phyloP scores from a whole-genome alignment of 164 flowering plant genomes.

The Annona cherimola region DNA sequence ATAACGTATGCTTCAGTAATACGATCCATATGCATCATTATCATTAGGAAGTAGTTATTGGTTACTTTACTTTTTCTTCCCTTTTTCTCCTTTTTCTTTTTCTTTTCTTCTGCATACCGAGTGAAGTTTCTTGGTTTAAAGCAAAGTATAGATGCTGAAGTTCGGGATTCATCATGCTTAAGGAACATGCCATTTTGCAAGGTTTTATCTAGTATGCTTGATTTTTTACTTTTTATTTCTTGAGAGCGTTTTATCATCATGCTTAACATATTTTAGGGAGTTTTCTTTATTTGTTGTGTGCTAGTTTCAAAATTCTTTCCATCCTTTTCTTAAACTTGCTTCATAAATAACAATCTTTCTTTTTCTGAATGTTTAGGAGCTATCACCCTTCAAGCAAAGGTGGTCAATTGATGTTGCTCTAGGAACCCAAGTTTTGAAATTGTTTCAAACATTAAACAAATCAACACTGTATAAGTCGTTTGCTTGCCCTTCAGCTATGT shows the following conservation, averaged over 20 bases:
- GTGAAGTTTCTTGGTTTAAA: background rate
- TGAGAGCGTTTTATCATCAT: background rate
- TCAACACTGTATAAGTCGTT: background rate
- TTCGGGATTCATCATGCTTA: background rate
- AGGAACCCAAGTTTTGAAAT: slow-evolving; percentile 3
- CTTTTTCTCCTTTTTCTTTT: background rate
- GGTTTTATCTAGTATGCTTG: background rate
- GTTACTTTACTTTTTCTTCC: no score
- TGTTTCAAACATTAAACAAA: slow-evolving; percentile 2
- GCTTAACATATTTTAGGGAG: background rate
- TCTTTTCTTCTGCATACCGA: background rate
- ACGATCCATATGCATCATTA: no score
- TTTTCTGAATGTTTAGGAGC: slow-evolving; percentile 18
- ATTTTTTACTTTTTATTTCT: background rate
- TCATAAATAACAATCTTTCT: background rate
- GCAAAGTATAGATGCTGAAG: slow-evolving; percentile 2
- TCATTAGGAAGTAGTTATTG: background rate
- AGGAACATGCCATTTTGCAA: background rate
- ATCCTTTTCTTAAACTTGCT: background rate
- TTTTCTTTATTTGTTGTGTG: background rate
- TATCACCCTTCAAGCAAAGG: slow-evolving; percentile 18
- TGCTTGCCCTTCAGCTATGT: slow-evolving; percentile 30
- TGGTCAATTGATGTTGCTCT: slow-evolving; percentile 14
- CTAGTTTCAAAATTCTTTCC: background rate
- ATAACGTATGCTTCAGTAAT: no score